These are phyloP conservation scores for Scheffersomyces segobiensis DNA, from an alignment of 1,139 yeast species.

Conservation along the genomic window DNA sequence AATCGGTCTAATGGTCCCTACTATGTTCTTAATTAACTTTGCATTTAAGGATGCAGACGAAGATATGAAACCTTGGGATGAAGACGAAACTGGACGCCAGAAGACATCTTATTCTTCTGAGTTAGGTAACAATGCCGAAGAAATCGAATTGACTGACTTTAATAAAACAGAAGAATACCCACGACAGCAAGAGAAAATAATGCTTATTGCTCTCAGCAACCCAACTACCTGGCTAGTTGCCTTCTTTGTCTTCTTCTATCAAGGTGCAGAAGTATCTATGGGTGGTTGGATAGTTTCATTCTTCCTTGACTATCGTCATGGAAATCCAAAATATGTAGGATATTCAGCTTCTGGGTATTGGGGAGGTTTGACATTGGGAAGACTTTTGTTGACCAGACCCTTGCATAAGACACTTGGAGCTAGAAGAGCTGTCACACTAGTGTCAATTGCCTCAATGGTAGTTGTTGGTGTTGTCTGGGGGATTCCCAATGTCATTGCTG, in stretches of 20 bases:
- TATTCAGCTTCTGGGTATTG: constrained; percentile 69
- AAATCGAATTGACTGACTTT: constrained; percentile 1
- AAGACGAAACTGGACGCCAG: constrained; percentile 9
- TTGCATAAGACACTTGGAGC: constrained; percentile 42
- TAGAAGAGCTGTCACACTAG: constrained; percentile 41
- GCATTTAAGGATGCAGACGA: constrained; percentile 46
- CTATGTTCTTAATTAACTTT: constrained; percentile 25
- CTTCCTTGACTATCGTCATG: constrained; percentile 53
- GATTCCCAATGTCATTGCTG: constrained; percentile 37
- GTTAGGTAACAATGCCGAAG: background rate
- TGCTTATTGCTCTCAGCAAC: constrained; percentile 33
- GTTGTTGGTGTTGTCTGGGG: constrained; percentile 45
- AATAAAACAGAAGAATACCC: background rate
- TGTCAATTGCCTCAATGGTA: constrained; percentile 29
- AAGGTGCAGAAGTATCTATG: constrained; percentile 64
- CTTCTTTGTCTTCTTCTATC: constrained; percentile 54
- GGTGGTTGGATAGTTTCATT: constrained; percentile 72
- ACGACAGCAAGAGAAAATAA: background rate
- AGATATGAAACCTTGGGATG: constrained; percentile 40
- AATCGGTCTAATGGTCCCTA: constrained; percentile 35
- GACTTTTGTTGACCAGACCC: constrained; percentile 45
- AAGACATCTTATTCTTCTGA: background rate
- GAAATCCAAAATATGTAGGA: constrained; percentile 45
- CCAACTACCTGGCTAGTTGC: constrained; percentile 53
- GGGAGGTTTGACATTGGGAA: constrained; percentile 64